Percentiles rank a stretch among this genome's conserved stretches.
Evolutionary conservation across 1,139 yeast species (phyloP).

Genomic region (Hemisphaericaspora subhashii): DNA sequence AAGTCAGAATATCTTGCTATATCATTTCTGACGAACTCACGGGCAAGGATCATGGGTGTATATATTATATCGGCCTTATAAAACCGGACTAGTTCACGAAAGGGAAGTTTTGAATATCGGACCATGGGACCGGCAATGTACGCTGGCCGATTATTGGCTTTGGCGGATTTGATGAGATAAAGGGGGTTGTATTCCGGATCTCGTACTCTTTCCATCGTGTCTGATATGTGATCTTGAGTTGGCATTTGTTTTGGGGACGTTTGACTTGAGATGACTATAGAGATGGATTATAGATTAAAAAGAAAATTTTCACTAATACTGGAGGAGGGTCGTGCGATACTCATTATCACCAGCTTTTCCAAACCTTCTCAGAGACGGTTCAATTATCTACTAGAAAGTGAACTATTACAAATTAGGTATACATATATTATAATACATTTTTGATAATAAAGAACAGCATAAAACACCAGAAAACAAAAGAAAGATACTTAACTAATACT

Average conservation of each 20-base stretch:
- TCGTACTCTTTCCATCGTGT: neutral
- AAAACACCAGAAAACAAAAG: neutral
- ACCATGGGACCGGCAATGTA: conserved; percentile 97
- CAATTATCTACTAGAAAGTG: too few relatives aligned
- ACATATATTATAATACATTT: too few relatives aligned
- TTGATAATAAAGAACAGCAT: too few relatives aligned
- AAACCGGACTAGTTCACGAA: conserved; percentile 75
- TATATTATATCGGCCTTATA: conserved; percentile 82
- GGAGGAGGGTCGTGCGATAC: neutral
- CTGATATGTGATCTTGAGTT: neutral
- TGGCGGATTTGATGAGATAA: conserved; percentile 23
- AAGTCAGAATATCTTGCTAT: conserved; percentile 84
- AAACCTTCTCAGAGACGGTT: too few relatives aligned
- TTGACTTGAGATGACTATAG: too few relatives aligned
- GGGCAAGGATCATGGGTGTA: conserved; percentile 93
- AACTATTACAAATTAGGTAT: too few relatives aligned
- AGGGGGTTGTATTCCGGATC: conserved; percentile 14
- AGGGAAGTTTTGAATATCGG: conserved; percentile 90
- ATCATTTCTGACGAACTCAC: conserved; percentile 87
- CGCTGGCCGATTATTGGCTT: conserved; percentile 50
- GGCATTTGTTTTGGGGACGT: too few relatives aligned
- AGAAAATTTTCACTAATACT: neutral
- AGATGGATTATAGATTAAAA: too few relatives aligned
- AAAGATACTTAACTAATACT: neutral
- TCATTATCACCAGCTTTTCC: neutral